Conservation (phyloP, 2,329 filamentous ascomycete species). For the Ceratocystis diversiconidia region DNA sequence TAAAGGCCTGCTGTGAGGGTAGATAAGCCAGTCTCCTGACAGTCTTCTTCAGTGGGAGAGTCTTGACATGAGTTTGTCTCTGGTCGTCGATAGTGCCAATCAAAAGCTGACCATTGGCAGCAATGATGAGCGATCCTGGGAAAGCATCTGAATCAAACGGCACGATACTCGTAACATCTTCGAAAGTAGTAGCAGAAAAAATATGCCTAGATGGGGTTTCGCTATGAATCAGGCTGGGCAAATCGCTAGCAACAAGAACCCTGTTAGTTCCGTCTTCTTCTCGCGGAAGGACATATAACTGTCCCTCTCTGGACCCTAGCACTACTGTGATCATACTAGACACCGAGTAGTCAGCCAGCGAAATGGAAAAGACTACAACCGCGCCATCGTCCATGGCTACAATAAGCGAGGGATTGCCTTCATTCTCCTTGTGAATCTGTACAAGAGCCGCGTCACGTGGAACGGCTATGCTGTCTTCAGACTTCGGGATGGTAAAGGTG, state of each 20-base stretch:
- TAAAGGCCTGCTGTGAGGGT: constrained; percentile 63
- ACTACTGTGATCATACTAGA: constrained; percentile 57
- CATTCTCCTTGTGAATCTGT: constrained; percentile 51
- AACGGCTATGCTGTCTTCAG: constrained; percentile 57
- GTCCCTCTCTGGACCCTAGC: constrained; percentile 50
- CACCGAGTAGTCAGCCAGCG: constrained; percentile 45
- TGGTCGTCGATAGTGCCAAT: constrained; percentile 72
- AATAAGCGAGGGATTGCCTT: constrained; percentile 58
- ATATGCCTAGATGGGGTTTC: constrained; percentile 52
- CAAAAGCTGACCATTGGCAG: constrained; percentile 60
- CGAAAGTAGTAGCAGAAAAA: constrained; percentile 85
- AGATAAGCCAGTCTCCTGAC: constrained; percentile 82
- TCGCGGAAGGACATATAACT: constrained; percentile 63
- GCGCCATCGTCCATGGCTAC: constrained; percentile 86
- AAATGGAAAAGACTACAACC: constrained; percentile 69
- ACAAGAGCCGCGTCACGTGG: constrained; percentile 71
- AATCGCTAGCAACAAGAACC: constrained; percentile 86
- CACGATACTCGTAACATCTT: constrained; percentile 68
- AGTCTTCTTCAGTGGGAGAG: constrained; percentile 64
- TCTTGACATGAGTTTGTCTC: constrained; percentile 74
- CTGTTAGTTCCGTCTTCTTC: constrained; percentile 43
- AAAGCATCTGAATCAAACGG: constrained; percentile 72
- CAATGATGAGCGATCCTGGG: constrained; percentile 66
- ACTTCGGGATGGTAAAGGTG: constrained; percentile 45
- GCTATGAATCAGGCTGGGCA: constrained; percentile 85